These are phyloP conservation scores for Ramaria rubella DNA, from an alignment of 768 basidiomycete genomes.

Conservation along the genomic window DNA sequence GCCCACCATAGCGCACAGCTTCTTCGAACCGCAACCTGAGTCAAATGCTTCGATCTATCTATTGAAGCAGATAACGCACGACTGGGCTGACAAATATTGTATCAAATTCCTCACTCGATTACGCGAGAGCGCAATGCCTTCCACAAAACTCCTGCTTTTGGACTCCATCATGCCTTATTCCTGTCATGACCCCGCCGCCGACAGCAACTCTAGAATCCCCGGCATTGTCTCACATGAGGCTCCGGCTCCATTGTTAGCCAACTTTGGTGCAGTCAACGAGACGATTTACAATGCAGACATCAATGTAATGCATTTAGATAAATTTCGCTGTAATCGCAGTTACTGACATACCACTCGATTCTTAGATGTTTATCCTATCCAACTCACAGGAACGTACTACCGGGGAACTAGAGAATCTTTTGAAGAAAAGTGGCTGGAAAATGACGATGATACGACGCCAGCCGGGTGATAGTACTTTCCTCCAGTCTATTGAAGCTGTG, in stretches of 20 bases:
- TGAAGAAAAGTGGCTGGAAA: conserved; percentile 30
- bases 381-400: conserved; percentile 36
- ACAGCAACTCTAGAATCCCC: neutral
- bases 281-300: conserved; percentile 1
- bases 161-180: conserved; percentile 21
- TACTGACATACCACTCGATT: neutral
- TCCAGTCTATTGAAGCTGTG: neutral
- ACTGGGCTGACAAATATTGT: conserved; percentile 29
- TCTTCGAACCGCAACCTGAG: conserved; percentile 24
- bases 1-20: conserved; percentile 16
- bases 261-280: conserved; percentile 15
- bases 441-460: conserved; percentile 11
- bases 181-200: conserved; percentile 15
- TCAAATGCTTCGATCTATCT: conserved; percentile 25
- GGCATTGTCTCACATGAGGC: neutral
- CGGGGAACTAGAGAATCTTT: conserved; percentile 25
- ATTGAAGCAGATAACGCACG: conserved; percentile 25
- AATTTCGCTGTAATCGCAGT: neutral
- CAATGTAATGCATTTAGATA: neutral
- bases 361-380: conserved; percentile 35
- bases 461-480: neutral
- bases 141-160: conserved; percentile 23
- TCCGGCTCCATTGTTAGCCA: conserved; percentile 19
- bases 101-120: conserved; percentile 21
- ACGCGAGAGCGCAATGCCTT: conserved; percentile 17